Base-by-base conservation (phyloP, 495 filamentous ascomycete species). In the Trichoderma parareesei region DNA sequence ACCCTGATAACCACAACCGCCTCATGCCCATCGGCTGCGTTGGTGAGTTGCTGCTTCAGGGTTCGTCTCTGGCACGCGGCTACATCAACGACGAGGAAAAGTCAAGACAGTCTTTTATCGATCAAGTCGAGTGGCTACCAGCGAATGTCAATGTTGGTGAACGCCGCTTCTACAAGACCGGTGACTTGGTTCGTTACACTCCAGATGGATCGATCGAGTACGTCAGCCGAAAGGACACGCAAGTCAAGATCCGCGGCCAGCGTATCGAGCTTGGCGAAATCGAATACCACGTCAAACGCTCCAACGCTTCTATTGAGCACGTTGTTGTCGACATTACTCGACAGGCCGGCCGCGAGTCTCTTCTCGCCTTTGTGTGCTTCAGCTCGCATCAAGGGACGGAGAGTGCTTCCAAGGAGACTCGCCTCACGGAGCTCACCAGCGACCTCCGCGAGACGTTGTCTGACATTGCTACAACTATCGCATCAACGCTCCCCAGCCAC, bases 31-130 rank as follows among this genome's bases (percentile, higher is more conserved):
- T 87, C 9, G 91, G 91, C 3, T 82, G 82, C 11, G 76, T 90
- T 38, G 91, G 91, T 7, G 91, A 96, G 71, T 81, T 96, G 5
- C 88, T 87, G 67, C 82, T 94, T 33, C 87, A 87, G 35, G 91
- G 91, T 0, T 75, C 79, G 0, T 61, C 72, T 2, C 55, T 83
- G 1, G 71, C 63, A 3, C 65, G 70, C 4, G 79, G 77, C 4
- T 81, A 81, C 61, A 63, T 78, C 33, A 69, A 72, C 62, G 69
- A 75, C 14, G 38, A 68, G 0, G 71, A 62, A 27, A 74, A 72
- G 63, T 75, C 76, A 4, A 64, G 59, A 3, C 65, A 61, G 16
- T 66, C 68, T 2, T 78, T 75, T 61, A 66, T 84, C 7, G 48
- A 66, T 3, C 70, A 79, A n/a, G 79, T 80, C 9, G 60, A 67